Evolutionary conservation across 2,329 filamentous ascomycete genomes (phyloP).

Genomic region (Lachnellula hyalina): DNA sequence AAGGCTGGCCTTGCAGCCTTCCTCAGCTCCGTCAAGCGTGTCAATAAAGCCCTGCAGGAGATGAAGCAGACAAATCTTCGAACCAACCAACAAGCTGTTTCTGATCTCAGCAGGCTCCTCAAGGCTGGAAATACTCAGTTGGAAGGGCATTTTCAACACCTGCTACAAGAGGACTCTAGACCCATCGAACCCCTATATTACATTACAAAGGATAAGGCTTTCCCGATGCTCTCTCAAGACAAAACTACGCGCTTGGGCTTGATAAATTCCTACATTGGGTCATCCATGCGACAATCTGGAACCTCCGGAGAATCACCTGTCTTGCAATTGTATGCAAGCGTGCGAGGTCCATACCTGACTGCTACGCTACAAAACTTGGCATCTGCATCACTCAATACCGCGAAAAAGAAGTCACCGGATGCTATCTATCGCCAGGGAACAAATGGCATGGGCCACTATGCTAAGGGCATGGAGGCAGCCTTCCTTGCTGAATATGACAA

Average conservation of each 20-base stretch:
- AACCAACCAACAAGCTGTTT: constrained; percentile 83
- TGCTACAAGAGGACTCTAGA: constrained; percentile 71
- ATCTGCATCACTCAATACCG: constrained; percentile 76
- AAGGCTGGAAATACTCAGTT: constrained; percentile 76
- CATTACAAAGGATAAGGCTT: constrained; percentile 82
- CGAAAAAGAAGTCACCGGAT: constrained; percentile 72
- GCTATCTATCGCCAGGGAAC: constrained; percentile 83
- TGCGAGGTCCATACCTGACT: constrained; percentile 81
- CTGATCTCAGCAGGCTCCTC: constrained; percentile 72
- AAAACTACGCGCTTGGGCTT: constrained; percentile 69
- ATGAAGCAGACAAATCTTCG: constrained; percentile 87
- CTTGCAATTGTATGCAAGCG: constrained; percentile 78
- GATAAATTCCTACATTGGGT: constrained; percentile 72
- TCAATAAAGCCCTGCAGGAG: constrained; percentile 77
- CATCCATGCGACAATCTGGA: constrained; percentile 46
- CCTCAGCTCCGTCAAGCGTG: constrained; percentile 80
- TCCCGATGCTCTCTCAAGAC: constrained; percentile 74
- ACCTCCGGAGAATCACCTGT: constrained; percentile 59
- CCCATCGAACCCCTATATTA: constrained; percentile 86
- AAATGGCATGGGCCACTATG: constrained; percentile 87
- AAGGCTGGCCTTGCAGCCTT: constrained; percentile 79
- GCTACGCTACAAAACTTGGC: constrained; percentile 79
- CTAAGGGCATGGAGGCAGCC: constrained; percentile 78
- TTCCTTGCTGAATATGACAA: constrained; percentile 88
- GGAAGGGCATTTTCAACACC: constrained; percentile 75